These are phyloP conservation scores for Aphanocladium album DNA, from an alignment of 2,329 filamentous ascomycete genomes.

Conservation along the genomic window DNA sequence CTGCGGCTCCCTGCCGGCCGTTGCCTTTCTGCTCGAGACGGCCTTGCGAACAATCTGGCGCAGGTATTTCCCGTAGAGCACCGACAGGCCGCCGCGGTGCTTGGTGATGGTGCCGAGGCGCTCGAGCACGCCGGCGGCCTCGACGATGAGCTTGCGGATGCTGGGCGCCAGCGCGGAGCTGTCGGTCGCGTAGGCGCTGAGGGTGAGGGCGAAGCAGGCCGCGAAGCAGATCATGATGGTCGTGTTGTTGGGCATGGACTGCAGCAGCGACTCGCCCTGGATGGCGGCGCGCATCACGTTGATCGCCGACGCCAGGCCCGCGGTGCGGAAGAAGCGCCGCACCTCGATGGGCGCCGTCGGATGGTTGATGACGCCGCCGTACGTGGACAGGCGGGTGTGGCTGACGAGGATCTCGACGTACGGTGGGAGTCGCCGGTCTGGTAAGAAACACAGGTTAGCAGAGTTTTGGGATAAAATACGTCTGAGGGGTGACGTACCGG, in stretches of 20 bases:
- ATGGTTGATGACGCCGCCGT: constrained; percentile 70
- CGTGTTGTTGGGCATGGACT: constrained; percentile 75
- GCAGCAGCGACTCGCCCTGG: constrained; percentile 63
- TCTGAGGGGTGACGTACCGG: constrained; percentile 41
- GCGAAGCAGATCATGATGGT: constrained; percentile 76
- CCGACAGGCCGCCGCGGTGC: constrained; percentile 62
- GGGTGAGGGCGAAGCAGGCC: constrained; percentile 61
- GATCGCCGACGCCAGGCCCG: constrained; percentile 65
- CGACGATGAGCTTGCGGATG: constrained; percentile 59
- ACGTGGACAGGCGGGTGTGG: constrained; percentile 69
- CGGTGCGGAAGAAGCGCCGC: constrained; percentile 67
- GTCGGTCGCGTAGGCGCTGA: constrained; percentile 54
- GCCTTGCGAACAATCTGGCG: constrained; percentile 39
- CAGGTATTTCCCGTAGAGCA: constrained; percentile 42
- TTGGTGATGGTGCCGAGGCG: constrained; percentile 61
- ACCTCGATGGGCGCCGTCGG: constrained; percentile 65
- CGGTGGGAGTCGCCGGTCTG: constrained; percentile 56
- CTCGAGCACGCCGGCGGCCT: constrained; percentile 63
- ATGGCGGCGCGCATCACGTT: constrained; percentile 71
- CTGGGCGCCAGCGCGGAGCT: constrained; percentile 57
- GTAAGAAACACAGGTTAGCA: no score
- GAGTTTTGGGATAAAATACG: no score
- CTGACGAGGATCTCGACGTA: constrained; percentile 72
- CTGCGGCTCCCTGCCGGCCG: constrained; percentile 11
- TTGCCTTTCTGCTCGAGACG: constrained; percentile 16